These are phyloP conservation scores for Phycomyces blakesleeanus DNA, from an alignment of 192 early-diverging fungal genomes.

Conservation along the genomic window DNA sequence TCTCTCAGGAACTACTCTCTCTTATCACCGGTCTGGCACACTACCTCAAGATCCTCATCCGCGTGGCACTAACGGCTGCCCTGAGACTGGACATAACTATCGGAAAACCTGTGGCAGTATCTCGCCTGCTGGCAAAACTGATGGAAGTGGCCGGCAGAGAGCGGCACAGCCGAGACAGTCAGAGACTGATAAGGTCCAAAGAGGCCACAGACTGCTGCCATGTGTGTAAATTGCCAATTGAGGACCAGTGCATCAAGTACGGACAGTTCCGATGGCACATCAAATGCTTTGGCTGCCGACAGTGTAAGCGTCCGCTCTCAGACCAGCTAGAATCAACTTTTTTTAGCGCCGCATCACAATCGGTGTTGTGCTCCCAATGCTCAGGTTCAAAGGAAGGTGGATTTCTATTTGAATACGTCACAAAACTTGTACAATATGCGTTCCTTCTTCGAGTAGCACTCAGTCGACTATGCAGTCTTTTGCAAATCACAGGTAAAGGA, in stretches of 20 bases:
- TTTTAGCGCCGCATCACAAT: conserved; percentile 8
- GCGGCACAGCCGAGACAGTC: conserved; percentile 21
- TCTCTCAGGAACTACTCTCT: conserved; percentile 84
- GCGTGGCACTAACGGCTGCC: conserved; percentile 83
- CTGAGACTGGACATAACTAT: conserved; percentile 70
- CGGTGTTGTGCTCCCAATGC: conserved; percentile 13
- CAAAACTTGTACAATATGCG: conserved; percentile 88
- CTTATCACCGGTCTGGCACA: conserved; percentile 89
- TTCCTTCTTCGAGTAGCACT: conserved; percentile 84
- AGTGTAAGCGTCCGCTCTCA: conserved; percentile 47
- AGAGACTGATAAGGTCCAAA: conserved; percentile 19
- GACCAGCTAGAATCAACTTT: conserved; percentile 26
- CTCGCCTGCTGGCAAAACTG: conserved; percentile 74
- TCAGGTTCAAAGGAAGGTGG: conserved; percentile 14
- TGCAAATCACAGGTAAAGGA: conserved; percentile 43
- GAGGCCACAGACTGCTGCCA: conserved; percentile 78
- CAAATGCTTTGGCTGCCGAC: conserved; percentile 72
- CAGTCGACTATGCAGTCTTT: conserved; percentile 72
- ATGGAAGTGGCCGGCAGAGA: conserved; percentile 57
- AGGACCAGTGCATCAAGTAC: conserved; percentile 82
- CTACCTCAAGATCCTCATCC: conserved; percentile 86
- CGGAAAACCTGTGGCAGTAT: conserved; percentile 47
- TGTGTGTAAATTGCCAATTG: conserved; percentile 73
- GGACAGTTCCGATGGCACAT: conserved; percentile 74
- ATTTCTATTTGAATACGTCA: conserved; percentile 63